Conservation (phyloP, 2,329 filamentous ascomycete genomes). For the Talaromyces funiculosus region DNA sequence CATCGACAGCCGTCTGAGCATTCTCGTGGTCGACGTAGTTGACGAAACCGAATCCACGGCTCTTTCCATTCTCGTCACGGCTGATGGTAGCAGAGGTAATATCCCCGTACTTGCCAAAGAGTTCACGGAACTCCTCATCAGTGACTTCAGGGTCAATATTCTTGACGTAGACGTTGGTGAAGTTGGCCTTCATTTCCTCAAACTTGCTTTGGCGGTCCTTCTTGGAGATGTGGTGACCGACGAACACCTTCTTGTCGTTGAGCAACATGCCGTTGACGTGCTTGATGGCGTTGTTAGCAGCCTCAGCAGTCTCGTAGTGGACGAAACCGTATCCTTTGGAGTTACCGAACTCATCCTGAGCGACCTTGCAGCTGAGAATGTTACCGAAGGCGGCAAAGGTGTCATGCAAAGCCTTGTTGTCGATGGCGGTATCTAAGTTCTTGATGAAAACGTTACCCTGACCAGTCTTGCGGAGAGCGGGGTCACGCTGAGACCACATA, state of each 20-base stretch:
- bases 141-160: conserved; percentile 80
- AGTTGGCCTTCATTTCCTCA: conserved; percentile 99
- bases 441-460: conserved; percentile 99
- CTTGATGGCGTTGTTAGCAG: conserved; percentile 95
- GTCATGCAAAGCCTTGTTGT: conserved; percentile 99
- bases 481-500: conserved; percentile 99
- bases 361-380: conserved; percentile 99
- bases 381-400: conserved; percentile 98
- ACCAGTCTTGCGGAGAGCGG: conserved; percentile 96
- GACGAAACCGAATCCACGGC: conserved; percentile 91
- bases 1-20: conserved; percentile 79
- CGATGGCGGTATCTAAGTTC: conserved; percentile 96
- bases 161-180: conserved; percentile 99
- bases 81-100: conserved; percentile 95
- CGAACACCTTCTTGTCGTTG: conserved; percentile 99
- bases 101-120: conserved; percentile 88
- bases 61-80: conserved; percentile 83
- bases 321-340: conserved; percentile 99
- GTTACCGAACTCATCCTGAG: conserved; percentile 91
- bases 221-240: conserved; percentile 98
- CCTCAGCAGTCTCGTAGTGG: conserved; percentile 98
- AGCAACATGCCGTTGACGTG: conserved; percentile 99
- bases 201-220: conserved; percentile 99
- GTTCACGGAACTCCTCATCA: conserved; percentile 88
- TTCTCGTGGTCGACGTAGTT: conserved; percentile 91